Conservation (phyloP, 169 alveolate genomes). For the Plasmodium sp. region DNA sequence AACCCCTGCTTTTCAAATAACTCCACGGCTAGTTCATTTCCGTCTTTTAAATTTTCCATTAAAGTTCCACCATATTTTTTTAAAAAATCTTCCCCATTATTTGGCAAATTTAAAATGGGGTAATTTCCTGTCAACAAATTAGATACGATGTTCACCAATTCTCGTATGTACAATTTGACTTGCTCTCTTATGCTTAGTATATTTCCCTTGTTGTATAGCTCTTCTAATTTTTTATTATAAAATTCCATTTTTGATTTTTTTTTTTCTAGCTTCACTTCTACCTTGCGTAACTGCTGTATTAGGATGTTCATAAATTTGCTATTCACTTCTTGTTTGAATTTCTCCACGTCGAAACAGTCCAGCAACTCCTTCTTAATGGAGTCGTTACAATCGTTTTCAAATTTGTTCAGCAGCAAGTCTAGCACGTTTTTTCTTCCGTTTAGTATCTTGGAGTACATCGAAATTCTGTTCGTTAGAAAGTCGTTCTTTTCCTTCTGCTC, state of each 20-base stretch:
- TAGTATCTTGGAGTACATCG: conserved; percentile 86
- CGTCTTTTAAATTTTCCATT: conserved; percentile 89
- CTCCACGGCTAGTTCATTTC: conserved; percentile 87
- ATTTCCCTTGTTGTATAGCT: conserved; percentile 80
- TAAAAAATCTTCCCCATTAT: conserved; percentile 86
- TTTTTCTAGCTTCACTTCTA: conserved; percentile 85
- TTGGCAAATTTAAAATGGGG: conserved; percentile 87
- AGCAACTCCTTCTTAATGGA: conserved; percentile 78
- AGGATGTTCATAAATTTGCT: conserved; percentile 86
- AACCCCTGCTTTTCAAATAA: conserved; percentile 86
- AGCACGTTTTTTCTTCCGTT: conserved; percentile 80
- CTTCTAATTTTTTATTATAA: conserved; percentile 76
- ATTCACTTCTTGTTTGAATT: conserved; percentile 85
- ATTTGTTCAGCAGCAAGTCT: conserved; percentile 77
- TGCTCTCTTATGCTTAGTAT: conserved; percentile 82
- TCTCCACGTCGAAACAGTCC: conserved; percentile 81
- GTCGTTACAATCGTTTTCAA: conserved; percentile 79
- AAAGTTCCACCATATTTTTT: conserved; percentile 89
- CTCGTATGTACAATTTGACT: conserved; percentile 87
- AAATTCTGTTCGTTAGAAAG: conserved; percentile 82
- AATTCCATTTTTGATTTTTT: conserved; percentile 83
- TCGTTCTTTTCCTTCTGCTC: conserved; percentile 88
- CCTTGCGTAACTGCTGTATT: conserved; percentile 82
- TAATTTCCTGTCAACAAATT: conserved; percentile 91
- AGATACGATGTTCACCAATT: conserved; percentile 86